Conservation (phyloP, 192 early-diverging fungal species). For the Coemansia sp. region DNA sequence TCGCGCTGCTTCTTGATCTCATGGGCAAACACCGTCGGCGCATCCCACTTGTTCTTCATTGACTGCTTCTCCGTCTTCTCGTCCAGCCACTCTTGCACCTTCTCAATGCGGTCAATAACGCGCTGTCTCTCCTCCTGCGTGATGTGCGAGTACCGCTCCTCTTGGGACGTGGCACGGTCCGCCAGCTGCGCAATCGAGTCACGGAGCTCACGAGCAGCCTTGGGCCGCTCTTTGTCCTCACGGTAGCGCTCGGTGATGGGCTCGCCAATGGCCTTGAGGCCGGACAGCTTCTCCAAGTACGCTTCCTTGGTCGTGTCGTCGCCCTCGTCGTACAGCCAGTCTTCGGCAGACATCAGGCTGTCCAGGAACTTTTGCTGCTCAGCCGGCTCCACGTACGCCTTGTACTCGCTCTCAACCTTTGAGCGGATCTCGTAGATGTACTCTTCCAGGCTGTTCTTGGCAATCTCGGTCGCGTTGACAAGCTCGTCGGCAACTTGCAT, state of each 20-base stretch:
- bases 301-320: slow-evolving; percentile 88
- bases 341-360: slow-evolving; percentile 78
- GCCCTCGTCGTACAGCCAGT: slow-evolving; percentile 98
- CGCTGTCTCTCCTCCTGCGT: slow-evolving; percentile 79
- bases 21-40: slow-evolving; percentile 65
- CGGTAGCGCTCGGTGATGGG: slow-evolving; percentile 78
- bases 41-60: slow-evolving; percentile 70
- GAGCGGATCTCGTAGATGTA: slow-evolving; percentile 94
- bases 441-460: slow-evolving; percentile 95
- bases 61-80: slow-evolving; percentile 73
- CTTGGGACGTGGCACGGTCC: slow-evolving; percentile 67
- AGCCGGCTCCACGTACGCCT: slow-evolving; percentile 70
- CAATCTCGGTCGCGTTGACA: slow-evolving; percentile 88
- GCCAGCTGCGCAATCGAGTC: slow-evolving; percentile 74
- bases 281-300: slow-evolving; percentile 77
- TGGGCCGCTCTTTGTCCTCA: slow-evolving; percentile 82
- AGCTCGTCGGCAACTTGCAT: slow-evolving; percentile 85
- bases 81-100: slow-evolving; percentile 86
- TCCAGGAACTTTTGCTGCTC: slow-evolving; percentile 69
- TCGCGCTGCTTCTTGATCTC: slow-evolving; percentile 78
- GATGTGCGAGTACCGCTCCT: slow-evolving; percentile 89
- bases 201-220: slow-evolving; percentile 78
- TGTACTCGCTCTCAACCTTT: slow-evolving; percentile 77
- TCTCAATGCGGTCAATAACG: slow-evolving; percentile 70
- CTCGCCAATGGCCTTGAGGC: slow-evolving; percentile 77